Base-by-base conservation (phyloP, 2,329 filamentous ascomycete species). In the Trichoderma harzianum region DNA sequence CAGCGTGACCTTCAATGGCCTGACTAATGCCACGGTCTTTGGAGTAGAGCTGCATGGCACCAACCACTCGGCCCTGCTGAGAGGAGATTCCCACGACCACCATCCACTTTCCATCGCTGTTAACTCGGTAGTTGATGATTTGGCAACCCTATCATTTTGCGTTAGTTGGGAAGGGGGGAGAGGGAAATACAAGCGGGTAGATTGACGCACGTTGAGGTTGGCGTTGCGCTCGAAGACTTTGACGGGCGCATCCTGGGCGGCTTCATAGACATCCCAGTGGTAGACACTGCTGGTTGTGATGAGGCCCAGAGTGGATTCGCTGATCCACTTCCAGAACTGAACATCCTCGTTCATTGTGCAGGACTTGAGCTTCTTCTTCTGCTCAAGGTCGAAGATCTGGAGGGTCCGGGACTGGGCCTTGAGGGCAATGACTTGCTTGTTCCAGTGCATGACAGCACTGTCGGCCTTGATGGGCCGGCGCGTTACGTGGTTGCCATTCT, bases 391-490 rank as follows among this genome's bases (percentile, higher is more conserved):
- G 84, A 99, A 99, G 82, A 99, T 97, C 86, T 99, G 97, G 74
- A 99, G 89, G 76, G 96, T 99, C 80, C 94, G 90, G 75, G 92
- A 92, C 82, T 98, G 94, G 63, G 96, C 95, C 85, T 97, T 97
- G 77, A 99, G 89, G 74, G 97, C 96, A 79, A 99, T 98, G 82
- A 99, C 93, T 83, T 97, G 94, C 82, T 92, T 93, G 78, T 89
- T 92, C 93, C 94, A 97, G 89, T 99, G 96, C 96, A 99, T 98
- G 82, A 99, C 97, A 78, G 97, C 96, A 89, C 95, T 98, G 85
- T 99, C 96, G 79, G 96, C 96, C 87, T 97, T 98, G 87, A 99
- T 99, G 63, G 95, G 94, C 81, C 95, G 90, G 79, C 93, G 92
- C 78, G 94, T 96, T 82, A 98, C 91, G 86, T 96, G 95, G 89